These are phyloP conservation scores for Penicillium waksmanii DNA, from an alignment of 495 filamentous ascomycete genomes.

Conservation along the genomic window DNA sequence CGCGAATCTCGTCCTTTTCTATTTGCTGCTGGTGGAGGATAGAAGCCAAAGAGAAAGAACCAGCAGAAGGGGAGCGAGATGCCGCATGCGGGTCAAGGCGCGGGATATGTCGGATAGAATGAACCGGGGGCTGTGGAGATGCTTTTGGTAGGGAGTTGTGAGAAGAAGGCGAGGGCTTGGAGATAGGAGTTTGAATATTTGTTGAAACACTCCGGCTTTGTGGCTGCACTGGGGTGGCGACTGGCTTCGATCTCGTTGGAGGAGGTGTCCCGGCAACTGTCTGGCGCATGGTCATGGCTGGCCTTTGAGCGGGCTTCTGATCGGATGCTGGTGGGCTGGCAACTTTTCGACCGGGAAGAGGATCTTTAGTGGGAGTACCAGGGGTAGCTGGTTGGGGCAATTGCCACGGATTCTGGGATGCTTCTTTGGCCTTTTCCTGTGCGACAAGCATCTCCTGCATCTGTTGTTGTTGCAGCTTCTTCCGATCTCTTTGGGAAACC, in stretches of 20 bases:
- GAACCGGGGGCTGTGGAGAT: slow-evolving; percentile 41
- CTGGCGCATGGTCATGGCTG: slow-evolving; percentile 65
- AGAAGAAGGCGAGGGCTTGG: slow-evolving; percentile 29
- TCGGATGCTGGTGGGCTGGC: slow-evolving; percentile 22
- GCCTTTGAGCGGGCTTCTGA: slow-evolving; percentile 41
- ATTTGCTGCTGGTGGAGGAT: slow-evolving; percentile 85
- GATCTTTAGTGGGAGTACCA: slow-evolving; percentile 20
- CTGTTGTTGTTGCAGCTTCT: slow-evolving; percentile 74
- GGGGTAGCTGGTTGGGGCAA: slow-evolving; percentile 36
- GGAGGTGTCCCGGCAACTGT: slow-evolving; percentile 59
- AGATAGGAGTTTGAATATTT: slow-evolving; percentile 25
- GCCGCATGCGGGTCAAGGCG: slow-evolving; percentile 43
- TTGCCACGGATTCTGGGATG: slow-evolving; percentile 75
- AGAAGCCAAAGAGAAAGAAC: slow-evolving; percentile 78
- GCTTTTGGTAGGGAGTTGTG: slow-evolving; percentile 25
- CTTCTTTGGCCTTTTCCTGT: slow-evolving; percentile 51
- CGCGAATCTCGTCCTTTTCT: slow-evolving; percentile 80
- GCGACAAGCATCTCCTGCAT: slow-evolving; percentile 56
- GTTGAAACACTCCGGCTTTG: slow-evolving; percentile 33
- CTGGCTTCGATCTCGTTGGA: slow-evolving; percentile 28
- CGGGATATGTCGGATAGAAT: slow-evolving; percentile 54
- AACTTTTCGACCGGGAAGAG: slow-evolving; percentile 29
- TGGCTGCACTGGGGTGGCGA: slow-evolving; percentile 33
- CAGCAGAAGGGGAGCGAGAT: slow-evolving; percentile 49
- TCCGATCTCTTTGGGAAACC: slow-evolving; percentile 89